These are phyloP conservation scores for Suillus luteus DNA, from an alignment of 768 basidiomycete species.

Conservation along the genomic window DNA sequence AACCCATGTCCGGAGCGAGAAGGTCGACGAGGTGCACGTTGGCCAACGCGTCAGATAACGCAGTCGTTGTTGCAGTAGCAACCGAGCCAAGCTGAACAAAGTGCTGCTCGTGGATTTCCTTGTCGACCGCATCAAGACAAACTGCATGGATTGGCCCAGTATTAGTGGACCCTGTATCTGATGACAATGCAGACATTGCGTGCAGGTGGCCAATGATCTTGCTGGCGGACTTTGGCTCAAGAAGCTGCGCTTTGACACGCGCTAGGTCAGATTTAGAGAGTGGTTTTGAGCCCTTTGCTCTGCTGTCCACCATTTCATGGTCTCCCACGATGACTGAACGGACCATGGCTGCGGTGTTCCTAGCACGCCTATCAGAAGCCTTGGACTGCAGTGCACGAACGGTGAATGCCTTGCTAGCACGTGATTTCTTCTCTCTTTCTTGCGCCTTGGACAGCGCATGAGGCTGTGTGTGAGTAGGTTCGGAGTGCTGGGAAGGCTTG, in stretches of 20 bases:
- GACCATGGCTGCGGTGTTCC: constrained; percentile 61
- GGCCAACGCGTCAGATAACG: constrained; percentile 51
- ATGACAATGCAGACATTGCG: constrained; percentile 44
- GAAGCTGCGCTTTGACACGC: constrained; percentile 68
- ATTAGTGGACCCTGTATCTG: constrained; percentile 15
- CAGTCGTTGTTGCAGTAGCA: constrained; percentile 50
- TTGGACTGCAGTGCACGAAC: constrained; percentile 31
- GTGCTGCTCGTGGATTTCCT: constrained; percentile 59
- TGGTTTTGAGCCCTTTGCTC: constrained; percentile 40
- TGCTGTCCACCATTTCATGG: constrained; percentile 32
- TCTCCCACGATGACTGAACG: constrained; percentile 72
- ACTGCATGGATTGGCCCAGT: constrained; percentile 73
- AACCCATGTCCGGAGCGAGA: constrained; percentile 64
- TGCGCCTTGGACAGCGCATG: constrained; percentile 37
- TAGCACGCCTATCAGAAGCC: constrained; percentile 59
- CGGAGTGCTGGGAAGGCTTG: constrained; percentile 23
- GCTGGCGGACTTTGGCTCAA: constrained; percentile 66
- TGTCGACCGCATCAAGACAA: constrained; percentile 65
- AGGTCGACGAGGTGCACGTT: constrained; percentile 66
- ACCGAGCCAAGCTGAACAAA: constrained; percentile 56
- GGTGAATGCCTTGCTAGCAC: constrained; percentile 37
- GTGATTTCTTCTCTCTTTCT: constrained; percentile 44
- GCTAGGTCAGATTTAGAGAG: constrained; percentile 54
- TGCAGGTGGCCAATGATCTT: constrained; percentile 74
- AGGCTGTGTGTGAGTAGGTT: constrained; percentile 15